Base-by-base conservation (phyloP, 2,329 filamentous ascomycete genomes). In the Colletotrichum australisinense region DNA sequence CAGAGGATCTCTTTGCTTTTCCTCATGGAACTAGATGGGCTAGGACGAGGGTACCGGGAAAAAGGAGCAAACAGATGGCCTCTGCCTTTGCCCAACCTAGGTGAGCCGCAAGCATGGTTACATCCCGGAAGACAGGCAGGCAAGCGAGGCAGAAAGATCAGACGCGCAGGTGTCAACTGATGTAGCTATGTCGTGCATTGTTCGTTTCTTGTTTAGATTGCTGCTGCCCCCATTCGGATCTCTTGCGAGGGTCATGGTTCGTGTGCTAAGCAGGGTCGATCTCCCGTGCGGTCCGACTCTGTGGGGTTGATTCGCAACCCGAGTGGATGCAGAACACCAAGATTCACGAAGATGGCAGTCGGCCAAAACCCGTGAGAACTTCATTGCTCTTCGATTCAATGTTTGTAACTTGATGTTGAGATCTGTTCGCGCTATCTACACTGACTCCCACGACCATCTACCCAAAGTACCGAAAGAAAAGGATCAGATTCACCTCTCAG, bases 401-500 rank as follows among this genome's bases (percentile, higher is more conserved):
- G 19, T 1, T 49, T 3, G 42, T 9, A 49, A n/a, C 42, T 1
- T 49, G 19, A 49, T n/a, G 8, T 49, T 3, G 2, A 49, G 19
- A n/a, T 4, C 42, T 6, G 3, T 49, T 19, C 19, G 42, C 42
- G 42, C 42, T n/a, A 9, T 49, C 42, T 46, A n/a, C 14, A 46
- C 7, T 7, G 7, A 46, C 14, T 3, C 42, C 42, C 16, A 4
- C 2, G 7, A 46, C 16, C 2, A 46, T 46, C 42, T 22, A 26
- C 14, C 55, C 28, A 19, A 24, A 24, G 5, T 3, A 3, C 16
- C 32, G 24, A 6, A 11, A 24, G n/a, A n/a, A n/a, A n/a, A n/a
- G n/a, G n/a, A n/a, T n/a, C n/a, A n/a, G n/a, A n/a, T n/a, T 64
- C 49, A 70, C 35, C 46, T 66, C 35, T 56, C 60, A 35, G 28